Evolutionary conservation across 495 filamentous ascomycete species (phyloP), one percentile per base, ranked within the genome.

Genomic region (Tuber magnatum): DNA sequence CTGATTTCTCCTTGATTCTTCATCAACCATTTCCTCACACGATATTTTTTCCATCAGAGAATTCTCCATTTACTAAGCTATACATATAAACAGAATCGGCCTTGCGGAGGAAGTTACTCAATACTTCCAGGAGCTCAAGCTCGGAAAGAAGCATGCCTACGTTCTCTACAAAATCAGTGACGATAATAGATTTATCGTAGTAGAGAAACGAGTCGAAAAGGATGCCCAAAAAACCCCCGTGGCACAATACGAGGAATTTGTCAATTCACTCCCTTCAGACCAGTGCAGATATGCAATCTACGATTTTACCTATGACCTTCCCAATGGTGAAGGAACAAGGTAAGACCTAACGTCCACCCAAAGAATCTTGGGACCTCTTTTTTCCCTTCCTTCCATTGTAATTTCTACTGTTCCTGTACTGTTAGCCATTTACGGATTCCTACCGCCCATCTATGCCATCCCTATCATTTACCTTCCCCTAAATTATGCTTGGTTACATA

Each of bases 121-220:
- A 71, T 86, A 86, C 76, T 98, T 92, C 90, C 94, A 97, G 84
- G 90, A 97, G 73, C 91, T 99, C 76, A 97, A 97, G 88, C 88
- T 94, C 80, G 89, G 87, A 86, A 93, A 94, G 84, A 90, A 90
- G 85, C 86, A 89, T 87, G 97, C 96, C 87, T 99, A 89, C 87
- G 91, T 99, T 86, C 92, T 99, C 90, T 98, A 90, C 92, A 97
- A 97, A 88, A 91, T 99, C 82, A 88, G 91, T 78, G 93, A 97
- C 85, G 89, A 97, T 88, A 92, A 92, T 90, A 95, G 92, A 85
- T 84, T 91, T 81, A 94, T 97, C 83, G 91, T 92, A 68, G 89
- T 97, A 81, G 92, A 96, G 79, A 87, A 89, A 76, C 89, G 90
- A 74, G 86, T 86, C 69, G 86, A 88, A 40, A 84, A 87, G 79